Evolutionary conservation across 2,329 filamentous ascomycete species (phyloP).

Genomic region (Decorospora gaudefroyi): DNA sequence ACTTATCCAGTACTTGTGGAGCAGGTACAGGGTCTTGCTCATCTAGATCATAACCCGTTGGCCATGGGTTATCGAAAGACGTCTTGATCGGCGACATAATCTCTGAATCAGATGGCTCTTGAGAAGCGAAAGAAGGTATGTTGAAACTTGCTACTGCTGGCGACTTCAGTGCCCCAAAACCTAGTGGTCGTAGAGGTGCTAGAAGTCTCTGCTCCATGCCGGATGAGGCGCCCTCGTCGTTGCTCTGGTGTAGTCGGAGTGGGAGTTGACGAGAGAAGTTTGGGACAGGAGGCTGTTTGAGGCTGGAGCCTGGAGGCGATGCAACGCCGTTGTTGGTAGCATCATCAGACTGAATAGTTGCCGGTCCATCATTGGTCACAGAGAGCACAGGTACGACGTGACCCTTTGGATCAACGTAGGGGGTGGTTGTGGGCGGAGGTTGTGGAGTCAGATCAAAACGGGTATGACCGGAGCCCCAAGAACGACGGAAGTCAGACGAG

Average conservation of each 20-base stretch:
- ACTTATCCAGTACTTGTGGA: conserved; percentile 16
- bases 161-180: conserved; percentile 34
- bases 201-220: conserved; percentile 19
- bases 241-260: conserved; percentile 27
- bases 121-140: conserved; percentile 23
- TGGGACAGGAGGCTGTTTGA: conserved; percentile 31
- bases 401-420: conserved; percentile 47
- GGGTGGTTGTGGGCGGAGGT: conserved; percentile 33
- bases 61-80: conserved; percentile 41
- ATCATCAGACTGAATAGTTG: conserved; percentile 10
- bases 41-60: conserved; percentile 30
- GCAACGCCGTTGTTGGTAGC: conserved; percentile 15
- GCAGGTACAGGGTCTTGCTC: conserved; percentile 14
- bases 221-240: conserved; percentile 17
- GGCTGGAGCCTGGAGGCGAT: conserved; percentile 16
- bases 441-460: conserved; percentile 42
- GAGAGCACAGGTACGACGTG: conserved; percentile 46
- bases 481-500: conserved; percentile 46
- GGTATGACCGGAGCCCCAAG: conserved; percentile 48
- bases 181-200: conserved; percentile 27
- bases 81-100: conserved; percentile 39
- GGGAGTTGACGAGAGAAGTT: conserved; percentile 50
- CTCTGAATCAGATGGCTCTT: conserved; percentile 22
- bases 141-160: conserved; percentile 28
- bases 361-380: conserved; percentile 33